These are phyloP conservation scores for Rhizoclosmatium globosum DNA, from an alignment of 192 early-diverging fungal species.

Conservation along the genomic window DNA sequence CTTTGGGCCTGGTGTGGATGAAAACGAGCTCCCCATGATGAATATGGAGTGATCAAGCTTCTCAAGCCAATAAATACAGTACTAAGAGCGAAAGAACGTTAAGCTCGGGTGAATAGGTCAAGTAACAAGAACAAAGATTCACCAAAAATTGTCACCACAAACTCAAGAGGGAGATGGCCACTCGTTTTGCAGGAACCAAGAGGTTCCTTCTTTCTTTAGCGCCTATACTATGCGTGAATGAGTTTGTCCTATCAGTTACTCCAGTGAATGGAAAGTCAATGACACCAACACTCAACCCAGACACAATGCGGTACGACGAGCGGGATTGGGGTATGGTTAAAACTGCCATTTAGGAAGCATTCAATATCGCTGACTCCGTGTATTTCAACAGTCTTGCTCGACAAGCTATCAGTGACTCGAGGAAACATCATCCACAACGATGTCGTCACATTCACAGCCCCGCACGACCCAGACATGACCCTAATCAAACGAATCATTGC, in stretches of 20 bases:
- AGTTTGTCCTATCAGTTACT: slow-evolving; percentile 28
- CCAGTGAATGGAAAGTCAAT: slow-evolving; percentile 36
- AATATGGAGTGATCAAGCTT: background rate
- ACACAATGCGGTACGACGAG: slow-evolving; percentile 26
- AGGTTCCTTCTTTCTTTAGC: background rate
- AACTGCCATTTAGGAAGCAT: background rate
- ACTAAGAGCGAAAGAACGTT: too few species aligned
- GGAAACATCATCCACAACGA: slow-evolving; percentile 29
- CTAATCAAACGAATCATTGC: slow-evolving; percentile 90
- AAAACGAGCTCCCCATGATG: background rate
- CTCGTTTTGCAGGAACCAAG: background rate
- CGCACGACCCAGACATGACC: slow-evolving; percentile 69
- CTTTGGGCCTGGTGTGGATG: background rate
- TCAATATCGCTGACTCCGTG: background rate
- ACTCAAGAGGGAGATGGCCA: background rate
- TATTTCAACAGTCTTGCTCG: slow-evolving; percentile 19
- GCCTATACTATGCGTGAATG: slow-evolving; percentile 30
- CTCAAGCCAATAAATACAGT: background rate
- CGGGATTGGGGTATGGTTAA: slow-evolving; percentile 16
- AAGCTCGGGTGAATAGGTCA: too few species aligned
- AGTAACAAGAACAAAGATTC: too few species aligned
- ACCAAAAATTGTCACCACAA: background rate
- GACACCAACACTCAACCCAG: slow-evolving; percentile 39
- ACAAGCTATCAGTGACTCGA: slow-evolving; percentile 20
- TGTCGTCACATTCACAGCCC: slow-evolving; percentile 59